Evolutionary conservation across 208 protist species (phyloP).

Genomic region (Acanthamoeba castellanii): DNA sequence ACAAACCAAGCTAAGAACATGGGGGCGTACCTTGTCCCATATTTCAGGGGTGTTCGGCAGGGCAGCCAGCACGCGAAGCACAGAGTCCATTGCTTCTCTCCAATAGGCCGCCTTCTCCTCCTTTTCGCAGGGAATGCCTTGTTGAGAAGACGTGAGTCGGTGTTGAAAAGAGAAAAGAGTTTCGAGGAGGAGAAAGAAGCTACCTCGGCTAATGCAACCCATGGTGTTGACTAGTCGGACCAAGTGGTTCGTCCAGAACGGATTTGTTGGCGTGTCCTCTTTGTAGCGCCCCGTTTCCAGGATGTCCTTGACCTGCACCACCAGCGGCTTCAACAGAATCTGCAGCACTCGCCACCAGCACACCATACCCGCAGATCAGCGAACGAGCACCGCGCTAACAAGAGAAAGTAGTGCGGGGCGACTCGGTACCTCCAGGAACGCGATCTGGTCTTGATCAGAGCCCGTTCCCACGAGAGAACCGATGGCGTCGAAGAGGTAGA

Average conservation of each 20-base stretch:
- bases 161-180: too few relatives aligned
- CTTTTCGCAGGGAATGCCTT: constrained; percentile 58
- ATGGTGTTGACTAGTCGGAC: constrained; percentile 70
- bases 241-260: constrained; percentile 66
- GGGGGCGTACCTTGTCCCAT: background rate
- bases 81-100: constrained; percentile 1
- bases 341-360: background rate
- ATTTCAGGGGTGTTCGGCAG: constrained; percentile 14
- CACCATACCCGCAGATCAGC: background rate
- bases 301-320: constrained; percentile 38
- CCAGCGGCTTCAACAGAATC: constrained; percentile 64
- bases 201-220: constrained; percentile 67
- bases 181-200: background rate
- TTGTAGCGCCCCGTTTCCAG: constrained; percentile 14
- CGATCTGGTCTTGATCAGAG: constrained; percentile 68
- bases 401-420: background rate
- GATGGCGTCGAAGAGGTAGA: constrained; percentile 71
- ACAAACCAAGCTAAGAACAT: background rate
- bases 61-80: background rate
- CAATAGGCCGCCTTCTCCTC: constrained; percentile 66
- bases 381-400: background rate
- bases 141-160: background rate
- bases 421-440: constrained; percentile 36
- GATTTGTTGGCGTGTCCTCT: constrained; percentile 61
- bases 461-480: constrained; percentile 50